These are phyloP conservation scores for Entelexis sorbosivorans DNA, from an alignment of 1,139 yeast genomes.

Conservation along the genomic window DNA sequence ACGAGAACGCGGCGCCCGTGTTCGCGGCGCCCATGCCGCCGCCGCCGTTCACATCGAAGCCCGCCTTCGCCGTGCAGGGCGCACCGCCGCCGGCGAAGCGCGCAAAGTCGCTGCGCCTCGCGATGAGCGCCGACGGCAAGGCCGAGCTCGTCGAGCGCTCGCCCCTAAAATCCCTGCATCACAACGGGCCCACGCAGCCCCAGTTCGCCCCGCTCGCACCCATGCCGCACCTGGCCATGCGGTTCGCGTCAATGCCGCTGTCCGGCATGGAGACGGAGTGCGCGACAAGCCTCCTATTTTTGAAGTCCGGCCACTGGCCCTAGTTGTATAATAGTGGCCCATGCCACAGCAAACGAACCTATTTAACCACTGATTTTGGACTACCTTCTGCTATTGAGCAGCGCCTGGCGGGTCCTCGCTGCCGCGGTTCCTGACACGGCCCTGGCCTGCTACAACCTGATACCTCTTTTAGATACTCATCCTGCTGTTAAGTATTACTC, in stretches of 20 bases:
- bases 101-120: constrained; percentile 24
- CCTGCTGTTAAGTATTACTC: too few relatives aligned
- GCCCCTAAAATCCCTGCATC: constrained; percentile 20
- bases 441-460: too few relatives aligned
- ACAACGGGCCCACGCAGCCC: constrained; percentile 7
- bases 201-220: constrained; percentile 5
- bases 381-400: not conserved
- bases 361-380: not conserved
- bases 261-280: constrained; percentile 21
- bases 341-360: not conserved
- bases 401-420: too few relatives aligned
- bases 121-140: constrained; percentile 33
- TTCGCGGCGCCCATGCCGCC: not conserved
- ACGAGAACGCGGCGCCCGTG: constrained; percentile 11
- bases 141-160: constrained; percentile 26
- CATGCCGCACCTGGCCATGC: constrained; percentile 10
- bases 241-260: constrained; percentile 14
- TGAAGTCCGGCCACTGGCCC: constrained; percentile 22
- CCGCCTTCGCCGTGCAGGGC: constrained; percentile 3
- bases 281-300: constrained; percentile 19
- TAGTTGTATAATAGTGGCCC: constrained; percentile 4
- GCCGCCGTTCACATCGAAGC: constrained; percentile 5
- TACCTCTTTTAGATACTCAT: too few relatives aligned
- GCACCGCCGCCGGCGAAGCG: constrained; percentile 8
- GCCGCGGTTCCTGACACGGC: too few relatives aligned